Percentiles rank a stretch among this genome's conserved stretches.
Conservation (phyloP, 495 filamentous ascomycete genomes). For the Zalerion maritima region DNA sequence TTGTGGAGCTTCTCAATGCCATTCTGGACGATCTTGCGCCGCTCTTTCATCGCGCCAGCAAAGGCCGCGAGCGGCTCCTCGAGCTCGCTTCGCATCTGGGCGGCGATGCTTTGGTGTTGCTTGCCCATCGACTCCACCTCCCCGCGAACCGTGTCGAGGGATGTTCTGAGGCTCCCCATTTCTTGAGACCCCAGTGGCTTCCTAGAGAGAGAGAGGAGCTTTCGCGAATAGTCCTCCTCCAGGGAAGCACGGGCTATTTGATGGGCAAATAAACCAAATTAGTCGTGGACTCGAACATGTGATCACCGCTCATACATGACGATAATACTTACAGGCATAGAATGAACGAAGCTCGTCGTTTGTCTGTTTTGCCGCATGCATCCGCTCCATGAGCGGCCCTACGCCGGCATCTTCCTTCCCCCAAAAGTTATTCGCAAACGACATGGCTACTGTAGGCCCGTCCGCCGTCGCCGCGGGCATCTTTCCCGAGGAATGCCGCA, state of each 20-base stretch:
- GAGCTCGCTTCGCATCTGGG: constrained; percentile 92
- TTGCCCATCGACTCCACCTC: constrained; percentile 95
- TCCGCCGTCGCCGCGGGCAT: constrained; percentile 21
- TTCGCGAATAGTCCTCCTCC: constrained; percentile 96
- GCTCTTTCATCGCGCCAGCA: constrained; percentile 83
- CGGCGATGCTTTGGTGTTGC: constrained; percentile 74
- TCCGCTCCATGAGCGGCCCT: constrained; percentile 80
- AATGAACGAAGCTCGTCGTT: constrained; percentile 89
- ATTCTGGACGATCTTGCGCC: constrained; percentile 87
- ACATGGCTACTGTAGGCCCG: constrained; percentile 31
- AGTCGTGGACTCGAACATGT: constrained; percentile 2
- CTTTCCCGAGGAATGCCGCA: too few relatives aligned
- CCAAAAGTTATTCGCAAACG: constrained; percentile 98
- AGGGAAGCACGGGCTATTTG: constrained; percentile 68
- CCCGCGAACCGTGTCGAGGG: constrained; percentile 71
- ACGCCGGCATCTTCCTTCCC: constrained; percentile 98
- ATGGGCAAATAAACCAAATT: constrained; percentile 3
- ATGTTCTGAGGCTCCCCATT: constrained; percentile 63
- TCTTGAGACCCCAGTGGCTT: constrained; percentile 88
- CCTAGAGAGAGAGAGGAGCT: constrained; percentile 68
- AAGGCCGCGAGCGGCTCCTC: constrained; percentile 91
- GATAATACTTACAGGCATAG: constrained; percentile 65
- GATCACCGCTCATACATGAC: too few relatives aligned
- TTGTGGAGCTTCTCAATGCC: constrained; percentile 90
- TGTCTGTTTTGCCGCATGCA: constrained; percentile 90